Evolutionary conservation across 1,139 yeast species (phyloP).

Genomic region (Cylindricascospora bacillispora): DNA sequence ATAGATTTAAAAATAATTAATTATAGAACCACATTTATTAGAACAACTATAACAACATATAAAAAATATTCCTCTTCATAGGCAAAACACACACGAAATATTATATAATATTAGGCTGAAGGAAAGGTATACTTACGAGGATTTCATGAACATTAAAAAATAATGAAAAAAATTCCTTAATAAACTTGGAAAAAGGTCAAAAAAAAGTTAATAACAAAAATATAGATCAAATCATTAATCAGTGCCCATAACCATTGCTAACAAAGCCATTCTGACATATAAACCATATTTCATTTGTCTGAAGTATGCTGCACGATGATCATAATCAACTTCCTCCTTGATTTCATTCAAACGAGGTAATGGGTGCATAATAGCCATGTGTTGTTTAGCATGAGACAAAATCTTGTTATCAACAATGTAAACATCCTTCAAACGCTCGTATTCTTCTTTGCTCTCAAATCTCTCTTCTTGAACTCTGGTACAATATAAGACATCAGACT

Average conservation of each 20-base stretch:
- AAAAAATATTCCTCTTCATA: too few relatives aligned
- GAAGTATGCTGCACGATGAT: slow-evolving; percentile 97
- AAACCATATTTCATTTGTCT: slow-evolving; percentile 98
- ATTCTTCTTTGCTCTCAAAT: slow-evolving; percentile 62
- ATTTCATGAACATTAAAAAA: too few relatives aligned
- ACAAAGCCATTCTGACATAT: slow-evolving; percentile 95
- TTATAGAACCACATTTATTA: too few relatives aligned
- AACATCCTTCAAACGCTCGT: slow-evolving; percentile 79
- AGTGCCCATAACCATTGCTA: slow-evolving; percentile 95
- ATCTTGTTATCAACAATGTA: slow-evolving; percentile 89
- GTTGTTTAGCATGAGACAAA: slow-evolving; percentile 85
- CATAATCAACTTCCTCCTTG: slow-evolving; percentile 96
- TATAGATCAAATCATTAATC: too few relatives aligned
- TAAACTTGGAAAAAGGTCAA: too few relatives aligned
- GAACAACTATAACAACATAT: too few relatives aligned
- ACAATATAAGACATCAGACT: slow-evolving; percentile 91
- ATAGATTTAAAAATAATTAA: too few relatives aligned
- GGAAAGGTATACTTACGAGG: too few relatives aligned
- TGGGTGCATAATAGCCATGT: slow-evolving; percentile 99
- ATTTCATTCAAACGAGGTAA: slow-evolving; percentile 95
- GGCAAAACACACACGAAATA: too few relatives aligned
- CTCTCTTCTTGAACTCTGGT: slow-evolving; percentile 98
- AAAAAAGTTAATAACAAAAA: too few relatives aligned
- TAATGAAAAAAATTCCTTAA: too few relatives aligned
- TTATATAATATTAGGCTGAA: too few relatives aligned